A percentile compares a stretch with the other conserved stretches of the same genome.
Conservation (phyloP, 441 rosid genomes). For the Biscutella auriculata region DNA sequence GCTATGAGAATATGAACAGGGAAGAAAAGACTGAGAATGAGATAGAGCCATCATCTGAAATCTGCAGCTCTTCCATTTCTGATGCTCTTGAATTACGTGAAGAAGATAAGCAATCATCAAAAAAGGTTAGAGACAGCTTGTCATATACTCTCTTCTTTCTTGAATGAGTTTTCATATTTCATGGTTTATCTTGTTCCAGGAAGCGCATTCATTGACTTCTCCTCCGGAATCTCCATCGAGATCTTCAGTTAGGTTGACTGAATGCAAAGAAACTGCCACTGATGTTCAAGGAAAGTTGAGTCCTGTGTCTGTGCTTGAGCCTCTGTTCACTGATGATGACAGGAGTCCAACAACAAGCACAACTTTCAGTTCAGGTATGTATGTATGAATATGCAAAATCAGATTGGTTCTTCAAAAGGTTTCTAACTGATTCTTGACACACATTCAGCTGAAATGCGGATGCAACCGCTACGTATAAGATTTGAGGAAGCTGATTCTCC, state of each 20-base stretch:
- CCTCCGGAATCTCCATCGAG: conserved; percentile 32
- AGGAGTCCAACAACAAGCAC: conserved; percentile 60
- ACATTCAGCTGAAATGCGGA: conserved; percentile 38
- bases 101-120: neutral
- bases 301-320: conserved; percentile 87
- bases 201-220: conserved; percentile 16
- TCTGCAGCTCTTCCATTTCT: neutral
- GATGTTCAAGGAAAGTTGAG: conserved; percentile 54
- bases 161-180: neutral
- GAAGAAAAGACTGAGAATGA: neutral
- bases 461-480: conserved; percentile 55
- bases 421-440: conserved; percentile 23
- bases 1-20: neutral
- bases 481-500: conserved; percentile 38
- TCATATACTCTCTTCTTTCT: neutral
- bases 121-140: conserved; percentile 13
- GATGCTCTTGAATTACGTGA: neutral
- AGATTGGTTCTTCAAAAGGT: neutral
- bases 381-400: neutral
- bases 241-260: conserved; percentile 30
- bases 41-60: conserved; percentile 2
- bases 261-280: conserved; percentile 27
- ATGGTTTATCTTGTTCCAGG: conserved; percentile 34
- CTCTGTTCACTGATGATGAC: conserved; percentile 57
- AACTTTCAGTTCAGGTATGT: conserved; percentile 45